These are phyloP conservation scores for Populus ilicifolia DNA, from an alignment of 345 rosid species.

Conservation along the genomic window DNA sequence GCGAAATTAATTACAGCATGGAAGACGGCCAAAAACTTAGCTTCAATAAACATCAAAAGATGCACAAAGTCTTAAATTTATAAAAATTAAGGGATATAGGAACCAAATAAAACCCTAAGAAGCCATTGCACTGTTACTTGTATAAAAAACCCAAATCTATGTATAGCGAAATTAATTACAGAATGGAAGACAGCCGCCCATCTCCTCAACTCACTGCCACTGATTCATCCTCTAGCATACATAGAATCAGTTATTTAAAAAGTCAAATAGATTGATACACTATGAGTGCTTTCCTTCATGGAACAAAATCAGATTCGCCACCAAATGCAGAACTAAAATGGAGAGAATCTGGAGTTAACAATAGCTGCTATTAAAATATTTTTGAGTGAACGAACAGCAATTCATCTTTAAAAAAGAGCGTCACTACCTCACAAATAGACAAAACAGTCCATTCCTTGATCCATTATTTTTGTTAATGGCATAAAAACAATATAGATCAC, in stretches of 20 bases:
- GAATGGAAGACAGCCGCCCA: neutral
- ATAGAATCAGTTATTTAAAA: neutral
- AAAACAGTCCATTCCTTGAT: neutral
- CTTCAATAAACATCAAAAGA: neutral
- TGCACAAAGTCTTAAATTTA: neutral
- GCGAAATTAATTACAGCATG: neutral
- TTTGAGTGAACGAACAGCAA: neutral
- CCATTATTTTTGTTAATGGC: neutral
- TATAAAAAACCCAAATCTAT: neutral
- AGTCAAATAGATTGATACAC: neutral
- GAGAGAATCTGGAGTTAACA: neutral
- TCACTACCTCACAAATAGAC: neutral
- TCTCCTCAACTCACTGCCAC: neutral
- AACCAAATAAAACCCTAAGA: neutral
- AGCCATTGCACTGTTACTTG: neutral
- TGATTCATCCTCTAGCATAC: neutral
- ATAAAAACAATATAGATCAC: neutral
- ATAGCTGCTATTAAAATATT: neutral
- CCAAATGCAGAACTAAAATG: neutral
- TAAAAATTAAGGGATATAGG: neutral
- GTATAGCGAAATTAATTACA: neutral
- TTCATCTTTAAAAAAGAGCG: neutral
- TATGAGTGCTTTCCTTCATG: neutral
- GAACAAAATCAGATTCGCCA: neutral
- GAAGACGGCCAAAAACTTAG: neutral